Evolutionary conservation across 768 basidiomycete genomes (phyloP), one percentile per base, ranked within the genome.

Genomic region (Lentinus tigrinus): DNA sequence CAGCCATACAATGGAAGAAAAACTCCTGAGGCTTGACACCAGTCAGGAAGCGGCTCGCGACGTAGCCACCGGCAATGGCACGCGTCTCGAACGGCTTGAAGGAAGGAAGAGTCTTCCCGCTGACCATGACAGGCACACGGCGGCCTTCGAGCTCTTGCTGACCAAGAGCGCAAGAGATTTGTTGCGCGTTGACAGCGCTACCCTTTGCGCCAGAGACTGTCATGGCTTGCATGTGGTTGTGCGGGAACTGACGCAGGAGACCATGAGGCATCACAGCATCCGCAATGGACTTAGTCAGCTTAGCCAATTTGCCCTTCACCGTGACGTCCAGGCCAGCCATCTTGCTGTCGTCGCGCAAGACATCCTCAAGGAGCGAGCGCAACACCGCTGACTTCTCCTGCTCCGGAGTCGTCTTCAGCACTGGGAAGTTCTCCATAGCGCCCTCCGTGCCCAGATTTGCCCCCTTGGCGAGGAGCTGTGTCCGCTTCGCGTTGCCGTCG

Each of bases 1-100:
- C 97, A 57, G 97, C 97, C 97, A 99, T 99, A 70, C 97, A 98
- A 75, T 99, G 97, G 81, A 99, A 99, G 77, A 97, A 99, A 75
- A 98, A 99, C 72, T 99, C 97, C 71, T 99, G 97, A 0, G 97
- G 97, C 65, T 90, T 92, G 72, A 99, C 87, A 54, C 97, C 97
- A 7, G 97, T 98, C 78, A 99, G 83, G 82, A 99, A 99, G 36
- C 97, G 93, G 72, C 96, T 97, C 14, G 93, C 95, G 46, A 99
- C 92, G 72, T 96, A 99, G 8, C 97, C 97, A 68, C 97, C 97
- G 13, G 97, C 96, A 60, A 98, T 93, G 4, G 97, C 95, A 60
- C 88, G 90, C n/a, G 97, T 98, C 74, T 98, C 97, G 74, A 98
- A 98, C 0, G 95, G 78, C 68, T 89, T 89, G 85, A 98, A 99